Evolutionary conservation across 139 green algal genomes (phyloP).

Genomic region (Chlorella vulgaris): DNA sequence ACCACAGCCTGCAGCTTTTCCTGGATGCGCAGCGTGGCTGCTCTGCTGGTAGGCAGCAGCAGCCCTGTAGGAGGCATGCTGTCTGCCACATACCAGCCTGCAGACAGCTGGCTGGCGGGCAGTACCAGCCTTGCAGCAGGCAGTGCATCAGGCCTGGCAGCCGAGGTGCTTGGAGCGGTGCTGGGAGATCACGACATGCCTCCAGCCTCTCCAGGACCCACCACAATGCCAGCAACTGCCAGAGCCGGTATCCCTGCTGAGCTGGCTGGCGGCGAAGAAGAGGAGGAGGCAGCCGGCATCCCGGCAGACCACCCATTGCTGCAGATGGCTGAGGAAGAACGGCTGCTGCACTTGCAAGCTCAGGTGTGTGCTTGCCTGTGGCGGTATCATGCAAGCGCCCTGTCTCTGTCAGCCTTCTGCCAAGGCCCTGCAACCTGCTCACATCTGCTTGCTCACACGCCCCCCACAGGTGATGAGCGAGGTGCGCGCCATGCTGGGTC

Average conservation of each 20-base stretch:
- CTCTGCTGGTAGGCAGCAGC: constrained; percentile 39
- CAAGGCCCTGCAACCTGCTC: too few species aligned
- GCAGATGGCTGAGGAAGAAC: constrained; percentile 62
- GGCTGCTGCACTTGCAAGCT: constrained; percentile 68
- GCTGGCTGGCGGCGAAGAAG: constrained; percentile 5
- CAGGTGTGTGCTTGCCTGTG: constrained; percentile 25
- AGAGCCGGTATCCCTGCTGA: constrained; percentile 5
- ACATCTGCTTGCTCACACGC: too few species aligned
- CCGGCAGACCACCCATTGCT: constrained; percentile 59
- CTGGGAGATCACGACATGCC: constrained; percentile 46
- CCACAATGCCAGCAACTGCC: not conserved
- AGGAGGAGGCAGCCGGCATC: constrained; percentile 23
- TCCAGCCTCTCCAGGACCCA: constrained; percentile 25
- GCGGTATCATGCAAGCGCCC: too few species aligned
- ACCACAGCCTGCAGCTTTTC: not conserved
- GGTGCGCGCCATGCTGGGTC: constrained; percentile 67
- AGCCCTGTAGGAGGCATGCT: not conserved
- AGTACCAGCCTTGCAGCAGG: not conserved
- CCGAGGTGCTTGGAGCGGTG: not conserved
- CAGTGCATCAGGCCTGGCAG: not conserved
- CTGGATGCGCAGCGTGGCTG: constrained; percentile 36
- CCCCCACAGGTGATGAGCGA: constrained; percentile 68
- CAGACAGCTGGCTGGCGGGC: constrained; percentile 29
- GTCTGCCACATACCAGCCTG: constrained; percentile 24
- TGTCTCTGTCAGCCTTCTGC: too few species aligned